These are phyloP conservation scores for Glebionis coronaria DNA, from an alignment of 129 eudicot species.

Conservation along the genomic window DNA sequence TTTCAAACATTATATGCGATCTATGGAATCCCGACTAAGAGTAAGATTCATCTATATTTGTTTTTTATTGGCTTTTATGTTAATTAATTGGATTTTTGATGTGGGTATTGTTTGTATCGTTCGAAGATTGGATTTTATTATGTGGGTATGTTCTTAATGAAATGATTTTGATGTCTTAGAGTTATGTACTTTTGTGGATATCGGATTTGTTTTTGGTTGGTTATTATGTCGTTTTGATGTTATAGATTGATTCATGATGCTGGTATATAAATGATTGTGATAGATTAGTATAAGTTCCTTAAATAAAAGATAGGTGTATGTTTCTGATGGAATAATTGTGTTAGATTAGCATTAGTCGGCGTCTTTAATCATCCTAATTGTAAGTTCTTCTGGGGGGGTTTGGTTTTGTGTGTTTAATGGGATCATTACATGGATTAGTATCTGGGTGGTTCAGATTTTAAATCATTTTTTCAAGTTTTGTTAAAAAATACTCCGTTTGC, in stretches of 20 bases:
- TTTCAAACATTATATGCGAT: no score
- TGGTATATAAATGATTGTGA: not conserved
- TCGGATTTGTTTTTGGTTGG: not conserved
- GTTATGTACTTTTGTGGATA: conserved; percentile 5
- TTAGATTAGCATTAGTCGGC: conserved; percentile 26
- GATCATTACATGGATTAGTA: not conserved
- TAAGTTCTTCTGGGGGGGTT: conserved; percentile 21
- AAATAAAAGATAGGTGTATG: no score
- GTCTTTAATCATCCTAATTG: conserved; percentile 54
- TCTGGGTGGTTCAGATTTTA: not conserved
- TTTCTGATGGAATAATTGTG: no score
- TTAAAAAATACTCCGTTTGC: no score
- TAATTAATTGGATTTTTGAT: not conserved
- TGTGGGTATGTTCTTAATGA: no score
- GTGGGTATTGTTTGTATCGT: no score
- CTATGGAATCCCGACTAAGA: no score
- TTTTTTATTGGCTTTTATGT: not conserved
- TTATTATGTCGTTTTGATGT: not conserved
- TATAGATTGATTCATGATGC: not conserved
- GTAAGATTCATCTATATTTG: no score
- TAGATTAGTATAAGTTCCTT: not conserved
- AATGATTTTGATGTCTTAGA: not conserved
- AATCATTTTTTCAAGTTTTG: no score
- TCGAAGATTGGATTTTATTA: not conserved
- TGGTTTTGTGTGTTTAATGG: not conserved